Evolutionary conservation across 495 filamentous ascomycete species (phyloP), one percentile per base, ranked within the genome.

Genomic region (Saxophila tyrrhenica): DNA sequence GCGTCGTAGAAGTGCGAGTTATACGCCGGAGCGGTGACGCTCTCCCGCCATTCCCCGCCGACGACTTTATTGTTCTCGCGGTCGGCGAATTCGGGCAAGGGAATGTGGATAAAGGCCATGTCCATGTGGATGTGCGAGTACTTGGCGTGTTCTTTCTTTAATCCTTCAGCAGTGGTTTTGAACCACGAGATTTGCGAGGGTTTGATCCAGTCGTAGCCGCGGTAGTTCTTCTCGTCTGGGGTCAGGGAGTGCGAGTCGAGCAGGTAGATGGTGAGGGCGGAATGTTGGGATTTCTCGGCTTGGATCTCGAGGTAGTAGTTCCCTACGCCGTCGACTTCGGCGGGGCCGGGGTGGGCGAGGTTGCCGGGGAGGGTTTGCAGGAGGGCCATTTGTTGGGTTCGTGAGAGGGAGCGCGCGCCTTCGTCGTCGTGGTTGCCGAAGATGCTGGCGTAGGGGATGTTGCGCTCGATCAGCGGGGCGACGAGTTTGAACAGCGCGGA

Each of bases 381-480:
- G 21, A 98, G 75, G 5, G 79, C 72, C 91, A 97, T 97, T 57
- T 87, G 81, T 3, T 79, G 79, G 3, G 75, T 69, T 21, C 94
- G 84, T 21, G 80, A 76, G 52, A 95, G 75, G 47, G 88, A 77
- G 20, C 22, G 13, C 11, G 35, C 5, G 16, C 86, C 86, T 73
- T 96, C 91, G 65, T 97, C 89, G 65, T 98, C 92, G 68, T 98
- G 92, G 65, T 98, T 98, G 41, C 92, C 92, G 63, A 96, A 94
- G 51, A 98, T 97, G 46, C 84, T 81, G 38, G 89, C 91, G 62
- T 91, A 98, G 0, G 92, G 94, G 41, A 95, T 85, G 59, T 86
- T 85, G 64, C 83, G 88, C 63, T 88, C 79, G 56, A 91, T 84
- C 48, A 98, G 79, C 2, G 91, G 73, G 55, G 88, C 83, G 17